A percentile compares a stretch with the other conserved stretches of the same genome.
phyloP scores from a whole-genome alignment of 202 grass and related monocot species.

The Schoenoplectus triqueter region DNA sequence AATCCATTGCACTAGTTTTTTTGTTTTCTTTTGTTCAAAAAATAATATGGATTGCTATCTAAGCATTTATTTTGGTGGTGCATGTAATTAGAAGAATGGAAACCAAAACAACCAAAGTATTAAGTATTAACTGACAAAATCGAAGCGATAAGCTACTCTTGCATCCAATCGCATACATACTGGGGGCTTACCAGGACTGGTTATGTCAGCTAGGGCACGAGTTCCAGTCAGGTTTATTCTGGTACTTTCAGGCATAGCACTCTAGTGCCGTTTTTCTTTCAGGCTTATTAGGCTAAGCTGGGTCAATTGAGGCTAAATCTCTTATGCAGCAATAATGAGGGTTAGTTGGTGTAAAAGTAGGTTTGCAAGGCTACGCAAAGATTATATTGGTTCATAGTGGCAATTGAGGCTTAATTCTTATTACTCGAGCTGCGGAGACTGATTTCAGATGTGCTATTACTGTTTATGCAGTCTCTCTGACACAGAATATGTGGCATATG shows the following conservation, averaged over 20 bases:
- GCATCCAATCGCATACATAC: background rate
- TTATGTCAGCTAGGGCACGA: background rate
- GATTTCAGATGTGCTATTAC: slow-evolving; percentile 48
- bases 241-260: background rate
- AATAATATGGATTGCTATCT: background rate
- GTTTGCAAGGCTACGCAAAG: background rate
- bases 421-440: background rate
- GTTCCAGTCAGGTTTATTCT: slow-evolving; percentile 7
- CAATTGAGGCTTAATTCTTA: background rate
- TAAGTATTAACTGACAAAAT: background rate
- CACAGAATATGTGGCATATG: slow-evolving; percentile 81
- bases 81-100: background rate
- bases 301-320: background rate
- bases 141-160: background rate
- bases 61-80: background rate
- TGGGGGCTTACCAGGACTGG: background rate
- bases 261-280: background rate
- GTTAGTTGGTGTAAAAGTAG: slow-evolving; percentile 8
- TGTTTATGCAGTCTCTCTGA: slow-evolving; percentile 91
- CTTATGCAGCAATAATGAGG: background rate
- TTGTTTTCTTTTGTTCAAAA: background rate
- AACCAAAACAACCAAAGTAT: background rate
- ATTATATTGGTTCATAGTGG: background rate
- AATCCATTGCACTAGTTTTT: background rate
- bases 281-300: slow-evolving; percentile 4